Evolutionary conservation across 2,329 filamentous ascomycete genomes (phyloP), one percentile per base, ranked within the genome.

Genomic region (Cladophialophora psammophila): DNA sequence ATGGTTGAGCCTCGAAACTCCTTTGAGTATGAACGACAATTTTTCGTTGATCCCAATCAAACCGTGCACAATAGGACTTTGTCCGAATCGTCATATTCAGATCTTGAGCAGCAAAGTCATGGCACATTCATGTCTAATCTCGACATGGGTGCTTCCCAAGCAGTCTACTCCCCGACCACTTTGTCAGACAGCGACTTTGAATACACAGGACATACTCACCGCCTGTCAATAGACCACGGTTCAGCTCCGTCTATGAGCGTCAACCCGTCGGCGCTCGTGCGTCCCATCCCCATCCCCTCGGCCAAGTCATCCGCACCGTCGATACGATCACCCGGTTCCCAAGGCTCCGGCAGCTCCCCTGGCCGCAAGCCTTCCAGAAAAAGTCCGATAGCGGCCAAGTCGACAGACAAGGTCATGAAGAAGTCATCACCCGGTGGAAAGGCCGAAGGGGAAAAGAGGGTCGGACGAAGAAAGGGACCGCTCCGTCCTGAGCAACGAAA

Each of bases 401-500:
- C 90, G 0, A 88, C 91, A 42, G 96, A 97, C 81, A 87, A 91
- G 9, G 91, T 94, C 74, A 90, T 93, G 73, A 92, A 92, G 80
- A 93, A 93, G 79, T 85, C 77, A 67, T 90, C 83, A 70, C 91
- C 85, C 68, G 87, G 86, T 67, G 89, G 88, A 74, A 96, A 94
- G 84, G 93, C 91, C 80, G 92, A 96, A 72, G 86, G 86, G 45
- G 94, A 97, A 85, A 98, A 97, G 87, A 94, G 94, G 79, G 91
- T 97, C 68, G 94, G 94, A 57, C 90, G 93, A 76, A 88, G 94
- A 81, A 92, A 92, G 78, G 94, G 94, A 40, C 94, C 94, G 66
- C 87, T 98, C 73, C 86, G 93, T 75, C 93, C 94, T 10, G 94
- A 98, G 79, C 94, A 97, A 83, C 88, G 94, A 73, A 96, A 97